Percentiles rank a stretch among this genome's conserved stretches.
Evolutionary conservation across 2,329 filamentous ascomycete species (phyloP).

Genomic region (Teratosphaeriaceae sp.): DNA sequence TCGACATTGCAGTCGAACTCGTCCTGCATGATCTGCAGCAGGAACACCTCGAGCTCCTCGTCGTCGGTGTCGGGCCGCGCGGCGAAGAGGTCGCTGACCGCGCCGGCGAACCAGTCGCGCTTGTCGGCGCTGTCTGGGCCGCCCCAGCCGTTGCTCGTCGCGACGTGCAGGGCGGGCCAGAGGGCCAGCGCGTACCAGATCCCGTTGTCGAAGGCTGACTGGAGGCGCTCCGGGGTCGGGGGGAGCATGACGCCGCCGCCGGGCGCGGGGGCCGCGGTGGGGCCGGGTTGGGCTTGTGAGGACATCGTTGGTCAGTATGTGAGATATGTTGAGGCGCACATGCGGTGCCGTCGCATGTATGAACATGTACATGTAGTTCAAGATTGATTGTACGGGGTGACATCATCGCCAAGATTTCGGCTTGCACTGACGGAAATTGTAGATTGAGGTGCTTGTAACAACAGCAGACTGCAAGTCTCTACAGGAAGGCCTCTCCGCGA

Average conservation of each 20-base stretch:
- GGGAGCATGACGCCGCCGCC: conserved; percentile 10
- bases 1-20: conserved; percentile 93
- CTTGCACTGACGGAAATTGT: no score
- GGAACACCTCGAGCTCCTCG: conserved; percentile 73
- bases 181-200: conserved; percentile 78
- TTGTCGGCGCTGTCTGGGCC: conserved; percentile 78
- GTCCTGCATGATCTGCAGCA: conserved; percentile 88
- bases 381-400: no score
- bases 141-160: conserved; percentile 82
- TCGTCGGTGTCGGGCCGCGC: conserved; percentile 58
- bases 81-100: conserved; percentile 71
- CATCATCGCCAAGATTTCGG: no score
- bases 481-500: no score
- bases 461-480: no score
- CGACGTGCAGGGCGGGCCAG: conserved; percentile 83
- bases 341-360: no score
- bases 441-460: no score
- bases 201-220: conserved; percentile 62
- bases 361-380: no score
- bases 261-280: conserved; percentile 1
- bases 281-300: conserved; percentile 6
- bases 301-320: conserved; percentile 7
- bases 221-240: conserved; percentile 22
- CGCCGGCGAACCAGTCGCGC: conserved; percentile 92
- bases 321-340: no score